Evolutionary conservation across 1,284 basidiomycete genomes (phyloP).

Genomic region (Calocybe gambosa): DNA sequence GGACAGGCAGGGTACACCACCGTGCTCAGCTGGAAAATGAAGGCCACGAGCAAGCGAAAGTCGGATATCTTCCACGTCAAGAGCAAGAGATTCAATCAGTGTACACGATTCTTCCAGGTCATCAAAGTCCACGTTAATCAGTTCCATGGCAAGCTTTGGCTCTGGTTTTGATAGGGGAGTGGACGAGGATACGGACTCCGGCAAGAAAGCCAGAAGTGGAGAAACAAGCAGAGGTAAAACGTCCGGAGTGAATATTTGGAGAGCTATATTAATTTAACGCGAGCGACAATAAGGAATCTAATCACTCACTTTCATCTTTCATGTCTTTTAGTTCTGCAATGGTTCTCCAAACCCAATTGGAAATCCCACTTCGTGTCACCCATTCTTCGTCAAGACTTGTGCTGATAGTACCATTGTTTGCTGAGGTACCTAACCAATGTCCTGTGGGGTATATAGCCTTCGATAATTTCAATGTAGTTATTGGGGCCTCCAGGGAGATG

Average conservation of each 20-base stretch:
- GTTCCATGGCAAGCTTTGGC: conserved; percentile 38
- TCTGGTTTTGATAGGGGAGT: conserved; percentile 36
- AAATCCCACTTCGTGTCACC: conserved; percentile 56
- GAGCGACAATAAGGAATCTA: not conserved
- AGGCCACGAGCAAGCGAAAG: conserved; percentile 63
- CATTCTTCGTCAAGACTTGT: conserved; percentile 48
- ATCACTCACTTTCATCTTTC: conserved; percentile 49
- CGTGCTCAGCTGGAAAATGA: conserved; percentile 51
- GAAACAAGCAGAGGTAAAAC: conserved; percentile 58
- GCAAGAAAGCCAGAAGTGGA: conserved; percentile 50
- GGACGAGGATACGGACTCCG: conserved; percentile 39
- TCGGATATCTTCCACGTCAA: conserved; percentile 71
- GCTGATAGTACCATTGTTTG: conserved; percentile 5
- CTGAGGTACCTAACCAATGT: conserved; percentile 41
- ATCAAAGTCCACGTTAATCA: conserved; percentile 66
- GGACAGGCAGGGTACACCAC: conserved; percentile 51
- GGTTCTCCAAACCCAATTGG: conserved; percentile 71
- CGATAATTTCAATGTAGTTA: conserved; percentile 63
- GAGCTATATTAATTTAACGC: conserved; percentile 28
- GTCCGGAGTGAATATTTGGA: conserved; percentile 52
- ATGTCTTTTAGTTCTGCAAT: conserved; percentile 62
- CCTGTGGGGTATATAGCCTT: conserved; percentile 65
- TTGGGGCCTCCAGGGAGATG: conserved; percentile 57
- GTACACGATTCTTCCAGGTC: conserved; percentile 67
- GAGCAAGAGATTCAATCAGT: conserved; percentile 65